A percentile compares a stretch with the other conserved stretches of the same genome.
These are phyloP conservation scores for Euphorbia tirucalli DNA, from an alignment of 345 rosid genomes.

Conservation along the genomic window DNA sequence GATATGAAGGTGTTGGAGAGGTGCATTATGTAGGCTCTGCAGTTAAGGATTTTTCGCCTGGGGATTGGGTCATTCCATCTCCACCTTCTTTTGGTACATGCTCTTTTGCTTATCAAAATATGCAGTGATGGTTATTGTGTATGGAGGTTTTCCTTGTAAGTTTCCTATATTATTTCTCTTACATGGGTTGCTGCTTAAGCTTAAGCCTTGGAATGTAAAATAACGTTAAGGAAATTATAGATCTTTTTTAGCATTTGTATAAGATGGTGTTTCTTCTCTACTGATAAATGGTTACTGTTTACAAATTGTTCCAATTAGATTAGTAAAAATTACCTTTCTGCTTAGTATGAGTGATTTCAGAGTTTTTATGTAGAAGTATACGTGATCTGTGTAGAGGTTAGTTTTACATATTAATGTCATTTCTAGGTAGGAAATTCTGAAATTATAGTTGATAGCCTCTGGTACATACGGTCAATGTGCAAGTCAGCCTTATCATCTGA, in stretches of 20 bases:
- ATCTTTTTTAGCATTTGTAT: background rate
- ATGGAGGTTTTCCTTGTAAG: too few species aligned
- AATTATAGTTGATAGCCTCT: background rate
- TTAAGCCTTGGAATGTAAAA: background rate
- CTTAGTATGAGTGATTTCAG: background rate
- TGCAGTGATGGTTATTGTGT: background rate
- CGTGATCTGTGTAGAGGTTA: background rate
- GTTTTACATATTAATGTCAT: background rate
- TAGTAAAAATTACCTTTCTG: background rate
- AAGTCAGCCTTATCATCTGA: too few species aligned
- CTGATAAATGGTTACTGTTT: too few species aligned
- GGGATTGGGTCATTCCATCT: constrained; percentile 86
- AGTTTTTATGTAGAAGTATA: background rate
- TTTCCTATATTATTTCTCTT: too few species aligned
- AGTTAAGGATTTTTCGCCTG: constrained; percentile 57
- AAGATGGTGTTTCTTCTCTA: background rate
- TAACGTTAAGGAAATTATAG: background rate
- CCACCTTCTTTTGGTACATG: constrained; percentile 74
- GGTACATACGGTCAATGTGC: too few species aligned
- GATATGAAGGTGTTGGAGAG: constrained; percentile 91
- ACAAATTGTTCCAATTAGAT: too few species aligned
- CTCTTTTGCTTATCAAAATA: background rate
- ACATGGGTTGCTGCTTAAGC: background rate
- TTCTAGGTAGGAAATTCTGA: background rate
- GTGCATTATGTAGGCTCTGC: constrained; percentile 67